Conservation (phyloP, 78 protist species). For the Anaeramoeba ignava region DNA sequence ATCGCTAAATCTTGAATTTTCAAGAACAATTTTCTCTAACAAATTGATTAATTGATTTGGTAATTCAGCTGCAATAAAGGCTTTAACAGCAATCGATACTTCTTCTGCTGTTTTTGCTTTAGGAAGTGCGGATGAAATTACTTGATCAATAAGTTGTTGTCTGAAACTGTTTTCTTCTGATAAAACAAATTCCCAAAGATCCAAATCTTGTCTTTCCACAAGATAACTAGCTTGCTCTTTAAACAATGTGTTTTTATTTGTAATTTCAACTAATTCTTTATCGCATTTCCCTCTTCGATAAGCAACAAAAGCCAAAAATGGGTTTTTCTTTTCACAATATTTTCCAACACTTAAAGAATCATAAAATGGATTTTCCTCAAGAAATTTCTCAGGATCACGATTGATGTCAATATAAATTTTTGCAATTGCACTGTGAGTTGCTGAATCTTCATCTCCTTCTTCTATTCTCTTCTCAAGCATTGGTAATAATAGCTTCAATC, state of each 20-base stretch:
- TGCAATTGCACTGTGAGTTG: conserved; percentile 93
- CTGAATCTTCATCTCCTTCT: conserved; percentile 26
- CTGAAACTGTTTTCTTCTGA: conserved; percentile 64
- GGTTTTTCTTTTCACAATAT: conserved; percentile 97
- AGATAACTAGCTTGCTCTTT: conserved; percentile 88
- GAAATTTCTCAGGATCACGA: conserved; percentile 79
- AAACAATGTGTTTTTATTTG: conserved; percentile 84
- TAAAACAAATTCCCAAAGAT: conserved; percentile 91
- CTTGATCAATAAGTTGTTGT: conserved; percentile 35
- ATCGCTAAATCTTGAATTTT: conserved; percentile 58
- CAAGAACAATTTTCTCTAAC: conserved; percentile 93
- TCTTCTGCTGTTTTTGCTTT: conserved; percentile 68
- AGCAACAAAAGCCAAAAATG: conserved; percentile 64
- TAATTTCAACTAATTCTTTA: conserved; percentile 81
- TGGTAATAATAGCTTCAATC: conserved; percentile 79
- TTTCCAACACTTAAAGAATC: conserved; percentile 20
- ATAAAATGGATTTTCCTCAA: conserved; percentile 63
- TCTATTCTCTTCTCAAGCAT: conserved; percentile 87
- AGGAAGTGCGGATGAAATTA: neutral
- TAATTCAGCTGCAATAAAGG: conserved; percentile 93
- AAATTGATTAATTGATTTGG: conserved; percentile 96
- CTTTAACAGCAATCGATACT: conserved; percentile 88
- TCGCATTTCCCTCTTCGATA: conserved; percentile 77
- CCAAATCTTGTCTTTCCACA: conserved; percentile 84
- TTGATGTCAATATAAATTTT: conserved; percentile 89